Percentiles rank a stretch among this genome's conserved stretches.
Evolutionary conservation across 768 basidiomycete species (phyloP).

Genomic region (Russula sp.): DNA sequence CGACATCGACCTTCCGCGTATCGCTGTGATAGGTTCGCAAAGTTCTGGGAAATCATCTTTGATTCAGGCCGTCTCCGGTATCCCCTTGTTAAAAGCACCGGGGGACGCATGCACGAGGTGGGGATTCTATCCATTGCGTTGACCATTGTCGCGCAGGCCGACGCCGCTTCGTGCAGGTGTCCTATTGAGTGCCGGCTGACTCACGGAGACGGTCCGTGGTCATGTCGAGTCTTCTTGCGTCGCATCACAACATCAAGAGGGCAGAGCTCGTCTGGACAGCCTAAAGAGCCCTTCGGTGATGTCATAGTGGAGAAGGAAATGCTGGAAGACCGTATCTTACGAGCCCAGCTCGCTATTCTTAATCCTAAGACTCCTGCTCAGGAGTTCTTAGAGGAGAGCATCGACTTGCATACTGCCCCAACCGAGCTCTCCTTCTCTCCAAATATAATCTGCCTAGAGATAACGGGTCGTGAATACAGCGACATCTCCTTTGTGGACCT

Average conservation of each 20-base stretch:
- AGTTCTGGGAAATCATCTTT: slow-evolving; percentile 32
- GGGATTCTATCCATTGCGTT: neutral
- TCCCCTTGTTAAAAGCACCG: slow-evolving; percentile 26
- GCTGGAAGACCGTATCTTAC: slow-evolving; percentile 2
- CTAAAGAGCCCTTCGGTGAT: slow-evolving; percentile 13
- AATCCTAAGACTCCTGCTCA: slow-evolving; percentile 6
- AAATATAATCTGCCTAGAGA: slow-evolving; percentile 27
- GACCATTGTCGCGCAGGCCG: neutral
- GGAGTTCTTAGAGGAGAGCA: neutral
- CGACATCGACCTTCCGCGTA: slow-evolving; percentile 29
- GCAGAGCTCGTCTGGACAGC: neutral
- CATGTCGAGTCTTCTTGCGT: slow-evolving; percentile 13
- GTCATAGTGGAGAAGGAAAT: neutral
- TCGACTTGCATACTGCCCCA: neutral
- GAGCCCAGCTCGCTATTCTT: slow-evolving; percentile 16
- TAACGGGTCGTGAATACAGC: slow-evolving; percentile 27
- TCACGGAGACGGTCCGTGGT: slow-evolving; percentile 3
- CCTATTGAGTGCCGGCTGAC: slow-evolving; percentile 21
- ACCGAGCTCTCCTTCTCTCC: slow-evolving; percentile 24
- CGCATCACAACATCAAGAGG: neutral
- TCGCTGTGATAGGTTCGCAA: slow-evolving; percentile 31
- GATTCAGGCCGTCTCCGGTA: slow-evolving; percentile 30
- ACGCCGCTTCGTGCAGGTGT: slow-evolving; percentile 4
- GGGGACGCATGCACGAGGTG: slow-evolving; percentile 31
- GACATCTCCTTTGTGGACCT: slow-evolving; percentile 32